Conservation (phyloP, 768 basidiomycete genomes). For the Tylopilus rubrobrunneus region DNA sequence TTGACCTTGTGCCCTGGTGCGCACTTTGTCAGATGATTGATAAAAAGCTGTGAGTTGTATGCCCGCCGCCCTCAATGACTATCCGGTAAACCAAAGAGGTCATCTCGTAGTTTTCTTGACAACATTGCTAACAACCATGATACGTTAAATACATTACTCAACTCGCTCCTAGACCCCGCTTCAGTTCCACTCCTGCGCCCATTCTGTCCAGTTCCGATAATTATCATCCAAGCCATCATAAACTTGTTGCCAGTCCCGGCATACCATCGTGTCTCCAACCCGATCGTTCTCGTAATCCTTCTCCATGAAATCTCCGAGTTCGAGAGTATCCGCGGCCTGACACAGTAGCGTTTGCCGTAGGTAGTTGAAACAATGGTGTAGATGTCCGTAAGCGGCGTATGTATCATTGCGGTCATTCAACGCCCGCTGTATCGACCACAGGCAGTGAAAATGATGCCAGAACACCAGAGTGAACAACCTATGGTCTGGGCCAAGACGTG, state of each 20-base stretch:
- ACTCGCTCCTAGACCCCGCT: too few species aligned
- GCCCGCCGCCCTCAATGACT: too few species aligned
- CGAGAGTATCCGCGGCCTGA: slow-evolving; percentile 14
- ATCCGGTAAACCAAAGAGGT: too few species aligned
- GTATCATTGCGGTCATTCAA: slow-evolving; percentile 8
- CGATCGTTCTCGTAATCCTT: slow-evolving; percentile 6
- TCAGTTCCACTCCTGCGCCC: slow-evolving; percentile 10
- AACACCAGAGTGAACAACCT: slow-evolving; percentile 8
- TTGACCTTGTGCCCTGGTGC: not conserved
- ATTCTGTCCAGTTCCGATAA: slow-evolving; percentile 5
- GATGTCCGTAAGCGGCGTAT: slow-evolving; percentile 4
- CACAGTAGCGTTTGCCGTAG: slow-evolving; percentile 12
- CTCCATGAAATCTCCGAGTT: slow-evolving; percentile 16
- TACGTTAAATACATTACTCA: too few species aligned
- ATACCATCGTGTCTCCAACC: slow-evolving; percentile 14
- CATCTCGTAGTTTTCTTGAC: too few species aligned
- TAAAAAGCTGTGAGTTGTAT: too few species aligned
- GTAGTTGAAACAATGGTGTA: slow-evolving; percentile 15
- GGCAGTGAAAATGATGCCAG: slow-evolving; percentile 13
- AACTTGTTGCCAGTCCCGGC: slow-evolving; percentile 7
- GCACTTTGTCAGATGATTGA: too few species aligned
- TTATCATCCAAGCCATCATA: slow-evolving; percentile 6
- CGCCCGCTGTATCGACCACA: slow-evolving; percentile 13
- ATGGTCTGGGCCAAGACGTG: slow-evolving; percentile 13
- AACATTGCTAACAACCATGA: too few species aligned